phyloP scores from a whole-genome alignment of 2,329 filamentous ascomycete genomes.

The Venturia pyrina region DNA sequence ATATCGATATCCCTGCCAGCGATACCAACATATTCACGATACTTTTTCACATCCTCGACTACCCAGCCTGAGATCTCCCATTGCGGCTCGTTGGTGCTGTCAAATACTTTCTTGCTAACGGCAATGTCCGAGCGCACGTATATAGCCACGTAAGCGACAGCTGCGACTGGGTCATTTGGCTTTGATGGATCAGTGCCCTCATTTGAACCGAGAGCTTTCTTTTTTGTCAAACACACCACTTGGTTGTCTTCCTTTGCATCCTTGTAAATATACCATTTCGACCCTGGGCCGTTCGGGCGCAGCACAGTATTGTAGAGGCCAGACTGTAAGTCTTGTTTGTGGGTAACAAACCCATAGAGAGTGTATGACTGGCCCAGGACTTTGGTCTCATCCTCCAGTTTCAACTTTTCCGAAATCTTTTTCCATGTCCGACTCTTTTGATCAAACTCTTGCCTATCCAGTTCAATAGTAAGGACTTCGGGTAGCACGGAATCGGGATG shows the following conservation, averaged over 20 bases:
- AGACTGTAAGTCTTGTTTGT: constrained; percentile 48
- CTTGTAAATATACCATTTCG: constrained; percentile 50
- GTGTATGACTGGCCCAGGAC: constrained; percentile 41
- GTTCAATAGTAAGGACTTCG: constrained; percentile 43
- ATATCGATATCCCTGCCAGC: neutral
- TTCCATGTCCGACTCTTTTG: constrained; percentile 44
- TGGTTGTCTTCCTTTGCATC: constrained; percentile 43
- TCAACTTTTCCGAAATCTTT: constrained; percentile 46
- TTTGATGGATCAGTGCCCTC: constrained; percentile 36
- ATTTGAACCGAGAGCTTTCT: constrained; percentile 42
- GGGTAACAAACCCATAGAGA: constrained; percentile 51
- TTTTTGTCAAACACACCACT: constrained; percentile 46
- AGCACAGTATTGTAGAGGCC: constrained; percentile 51
- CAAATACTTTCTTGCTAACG: constrained; percentile 20
- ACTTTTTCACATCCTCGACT: constrained; percentile 20
- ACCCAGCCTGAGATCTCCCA: constrained; percentile 37
- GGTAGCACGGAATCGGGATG: constrained; percentile 27
- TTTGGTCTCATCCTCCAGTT: constrained; percentile 43
- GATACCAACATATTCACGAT: neutral
- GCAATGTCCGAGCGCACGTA: constrained; percentile 44
- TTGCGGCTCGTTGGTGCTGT: constrained; percentile 31
- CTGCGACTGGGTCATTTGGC: constrained; percentile 29
- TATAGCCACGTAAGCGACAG: constrained; percentile 43
- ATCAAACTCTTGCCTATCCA: constrained; percentile 49
- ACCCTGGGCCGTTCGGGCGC: constrained; percentile 44